Conservation (phyloP, 2,329 filamentous ascomycete genomes). For the Aspergillus sp. region DNA sequence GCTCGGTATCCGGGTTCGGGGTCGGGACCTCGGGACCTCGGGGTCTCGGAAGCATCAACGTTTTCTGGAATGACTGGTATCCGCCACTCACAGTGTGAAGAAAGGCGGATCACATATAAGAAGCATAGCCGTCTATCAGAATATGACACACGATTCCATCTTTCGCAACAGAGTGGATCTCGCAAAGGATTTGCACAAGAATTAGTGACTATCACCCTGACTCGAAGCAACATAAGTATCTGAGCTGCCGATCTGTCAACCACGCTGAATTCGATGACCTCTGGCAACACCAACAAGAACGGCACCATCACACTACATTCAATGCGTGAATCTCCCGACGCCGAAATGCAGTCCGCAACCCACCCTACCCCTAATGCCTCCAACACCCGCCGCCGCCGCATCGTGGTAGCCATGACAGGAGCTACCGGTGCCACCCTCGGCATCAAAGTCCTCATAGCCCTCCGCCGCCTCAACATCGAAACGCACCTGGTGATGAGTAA, state of each 20-base stretch:
- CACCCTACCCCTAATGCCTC: neutral
- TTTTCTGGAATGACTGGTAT: too few relatives aligned
- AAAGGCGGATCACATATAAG: too few relatives aligned
- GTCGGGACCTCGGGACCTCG: too few relatives aligned
- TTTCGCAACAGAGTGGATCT: neutral
- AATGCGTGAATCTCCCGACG: constrained; percentile 8
- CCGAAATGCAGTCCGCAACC: neutral
- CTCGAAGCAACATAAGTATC: neutral
- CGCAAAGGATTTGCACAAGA: neutral
- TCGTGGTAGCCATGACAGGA: constrained; percentile 46
- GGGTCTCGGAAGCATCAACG: too few relatives aligned
- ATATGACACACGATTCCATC: too few relatives aligned
- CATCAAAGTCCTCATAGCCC: constrained; percentile 36
- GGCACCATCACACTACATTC: constrained; percentile 12
- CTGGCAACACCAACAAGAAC: constrained; percentile 4
- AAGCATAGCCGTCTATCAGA: too few relatives aligned
- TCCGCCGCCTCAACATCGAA: constrained; percentile 41
- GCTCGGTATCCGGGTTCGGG: too few relatives aligned
- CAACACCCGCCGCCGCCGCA: constrained; percentile 19
- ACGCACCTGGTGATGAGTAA: constrained; percentile 45
- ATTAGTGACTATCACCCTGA: neutral
- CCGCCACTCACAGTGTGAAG: too few relatives aligned
- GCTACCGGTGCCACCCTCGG: constrained; percentile 43
- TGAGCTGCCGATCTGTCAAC: neutral
- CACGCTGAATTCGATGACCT: constrained; percentile 12